Conservation (phyloP, 148 eudicot genomes). For the Oxyria digyna region DNA sequence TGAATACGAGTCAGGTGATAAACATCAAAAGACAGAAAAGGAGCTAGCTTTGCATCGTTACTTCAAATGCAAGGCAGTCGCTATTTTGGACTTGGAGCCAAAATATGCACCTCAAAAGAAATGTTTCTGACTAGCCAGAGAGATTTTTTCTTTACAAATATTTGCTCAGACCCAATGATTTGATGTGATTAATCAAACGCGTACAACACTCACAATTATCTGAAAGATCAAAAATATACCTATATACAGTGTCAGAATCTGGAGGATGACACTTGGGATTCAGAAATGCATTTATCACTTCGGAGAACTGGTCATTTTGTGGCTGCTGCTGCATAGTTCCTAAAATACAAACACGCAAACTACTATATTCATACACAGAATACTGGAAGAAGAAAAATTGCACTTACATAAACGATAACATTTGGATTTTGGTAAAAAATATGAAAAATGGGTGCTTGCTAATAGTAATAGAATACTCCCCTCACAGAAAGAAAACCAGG, state of each 20-base stretch:
- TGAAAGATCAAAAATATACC: slow-evolving; percentile 22
- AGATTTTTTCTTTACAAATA: slow-evolving; percentile 3
- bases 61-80: neutral
- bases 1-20: neutral
- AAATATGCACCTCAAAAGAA: neutral
- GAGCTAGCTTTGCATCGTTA: neutral
- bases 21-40: neutral
- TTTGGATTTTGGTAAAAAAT: neutral
- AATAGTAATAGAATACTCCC: neutral
- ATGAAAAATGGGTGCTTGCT: neutral
- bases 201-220: neutral
- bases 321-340: slow-evolving; percentile 21
- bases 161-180: neutral
- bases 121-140: too few species aligned
- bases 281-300: slow-evolving; percentile 69
- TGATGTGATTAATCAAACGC: neutral
- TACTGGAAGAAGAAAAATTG: neutral
- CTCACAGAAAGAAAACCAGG: neutral
- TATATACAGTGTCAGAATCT: slow-evolving; percentile 62
- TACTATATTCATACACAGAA: neutral
- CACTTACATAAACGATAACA: neutral
- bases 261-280: slow-evolving; percentile 81
- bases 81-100: neutral
- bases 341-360: neutral
- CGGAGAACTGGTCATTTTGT: slow-evolving; percentile 29